Evolutionary conservation across 1,284 basidiomycete species (phyloP).

Genomic region (Porogramme epimiltina): DNA sequence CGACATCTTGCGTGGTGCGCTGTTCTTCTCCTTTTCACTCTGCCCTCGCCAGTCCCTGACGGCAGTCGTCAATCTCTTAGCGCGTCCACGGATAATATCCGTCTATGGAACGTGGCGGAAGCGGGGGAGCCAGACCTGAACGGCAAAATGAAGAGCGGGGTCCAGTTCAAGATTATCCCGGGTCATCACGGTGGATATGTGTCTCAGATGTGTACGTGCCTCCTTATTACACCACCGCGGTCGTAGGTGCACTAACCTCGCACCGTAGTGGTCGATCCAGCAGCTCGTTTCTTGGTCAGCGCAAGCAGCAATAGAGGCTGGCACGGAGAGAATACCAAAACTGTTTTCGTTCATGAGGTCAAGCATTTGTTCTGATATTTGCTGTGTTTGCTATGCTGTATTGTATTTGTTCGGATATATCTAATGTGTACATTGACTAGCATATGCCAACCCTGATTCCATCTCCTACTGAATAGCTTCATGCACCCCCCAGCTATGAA

Average conservation of each 20-base stretch:
- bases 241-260: constrained; percentile 6
- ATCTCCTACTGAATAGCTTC: too few relatives aligned
- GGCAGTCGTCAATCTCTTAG: too few relatives aligned
- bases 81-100: constrained; percentile 91
- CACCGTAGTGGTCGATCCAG: constrained; percentile 81
- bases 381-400: constrained; percentile 2
- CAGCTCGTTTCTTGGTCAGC: constrained; percentile 84
- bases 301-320: constrained; percentile 95
- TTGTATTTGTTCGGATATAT: too few relatives aligned
- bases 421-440: too few relatives aligned
- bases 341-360: constrained; percentile 90
- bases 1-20: constrained; percentile 90
- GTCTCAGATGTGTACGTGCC: constrained; percentile 76
- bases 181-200: constrained; percentile 95
- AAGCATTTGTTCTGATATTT: constrained; percentile 46
- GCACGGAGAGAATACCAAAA: constrained; percentile 88
- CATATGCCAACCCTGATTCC: too few relatives aligned
- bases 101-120: constrained; percentile 91
- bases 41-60: too few relatives aligned
- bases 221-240: not conserved
- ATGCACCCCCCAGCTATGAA: too few relatives aligned
- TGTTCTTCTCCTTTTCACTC: too few relatives aligned
- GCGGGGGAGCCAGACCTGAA: constrained; percentile 65
- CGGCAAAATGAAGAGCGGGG: constrained; percentile 61
- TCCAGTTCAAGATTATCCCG: constrained; percentile 93